Base-by-base conservation (phyloP, 305 asterid species). In the Plantago rigida region DNA sequence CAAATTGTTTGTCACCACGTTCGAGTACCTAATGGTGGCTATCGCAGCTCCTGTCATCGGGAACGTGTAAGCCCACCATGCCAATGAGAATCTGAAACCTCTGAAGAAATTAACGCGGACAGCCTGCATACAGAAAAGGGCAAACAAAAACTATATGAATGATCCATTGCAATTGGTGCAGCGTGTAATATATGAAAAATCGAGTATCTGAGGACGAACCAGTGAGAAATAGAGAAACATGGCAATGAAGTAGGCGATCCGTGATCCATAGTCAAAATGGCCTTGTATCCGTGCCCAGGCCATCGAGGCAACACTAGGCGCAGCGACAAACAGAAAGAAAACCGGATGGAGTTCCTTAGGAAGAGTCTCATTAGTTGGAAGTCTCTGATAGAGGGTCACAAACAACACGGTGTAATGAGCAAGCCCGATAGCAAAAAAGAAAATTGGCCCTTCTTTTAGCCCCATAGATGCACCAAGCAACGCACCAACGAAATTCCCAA, bases 11-110 rank as follows among this genome's bases (percentile, higher is more conserved):
- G 77, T 60, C 8, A 81, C 82, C 52, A 57, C 78, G 5, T 46
- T 56, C 24, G 91, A 39, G 75, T 84, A 81, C 45, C 69, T 72
- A 34, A 84, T 73, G 9, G 91, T 81, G 3, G 84, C 87, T 59
- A 81, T 77, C 55, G 82, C 87, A 3, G 87, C 87, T 77, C 84
- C 91, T 1, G 91, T 84, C 87, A 81, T 81, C 7, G 91, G 91
- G 63, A 84, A 84, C 9, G 87, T 81, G 72, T 84, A 84, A 13
- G 91, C 91, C 91, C 91, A 84, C 91, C 91, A 84, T 50, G 91
- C 81, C 74, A 84, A 49, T 4, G 91, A 84, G 49, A 84, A 84
- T 66, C 82, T 79, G 75, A 83, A 69, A 22, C 92, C 92, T 36
- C 88, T 73, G 68, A 84, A 84, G 72, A 84, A 82, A 58, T 82